Conservation (phyloP, 768 basidiomycete species). For the Rhizopogon rudus region DNA sequence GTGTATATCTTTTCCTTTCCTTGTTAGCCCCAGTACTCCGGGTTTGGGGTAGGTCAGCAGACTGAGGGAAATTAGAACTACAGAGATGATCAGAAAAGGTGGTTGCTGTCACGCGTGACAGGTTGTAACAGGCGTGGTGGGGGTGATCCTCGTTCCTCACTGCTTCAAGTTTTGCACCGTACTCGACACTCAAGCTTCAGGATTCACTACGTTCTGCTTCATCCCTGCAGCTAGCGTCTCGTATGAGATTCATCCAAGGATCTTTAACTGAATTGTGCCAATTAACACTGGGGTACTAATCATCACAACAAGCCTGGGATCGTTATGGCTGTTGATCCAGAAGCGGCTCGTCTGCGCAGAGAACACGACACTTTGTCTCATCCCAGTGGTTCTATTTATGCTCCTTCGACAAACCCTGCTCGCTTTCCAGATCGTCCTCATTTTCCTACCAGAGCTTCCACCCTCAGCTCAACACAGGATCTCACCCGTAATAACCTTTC, state of each 20-base stretch:
- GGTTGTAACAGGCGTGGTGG: not conserved
- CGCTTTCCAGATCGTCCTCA: constrained; percentile 47
- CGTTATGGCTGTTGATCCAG: constrained; percentile 26
- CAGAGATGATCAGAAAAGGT: constrained; percentile 8
- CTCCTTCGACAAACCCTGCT: constrained; percentile 30
- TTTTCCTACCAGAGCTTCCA: constrained; percentile 62
- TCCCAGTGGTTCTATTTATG: constrained; percentile 25
- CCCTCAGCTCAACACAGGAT: constrained; percentile 49
- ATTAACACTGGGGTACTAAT: constrained; percentile 8
- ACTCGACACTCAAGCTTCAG: not conserved
- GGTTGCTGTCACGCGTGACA: constrained; percentile 19
- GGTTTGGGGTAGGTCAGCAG: too few species aligned
- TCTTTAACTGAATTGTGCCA: constrained; percentile 8
- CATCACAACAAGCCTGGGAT: constrained; percentile 3
- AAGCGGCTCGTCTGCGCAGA: constrained; percentile 23
- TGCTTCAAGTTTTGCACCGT: constrained; percentile 1
- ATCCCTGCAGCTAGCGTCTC: constrained; percentile 8
- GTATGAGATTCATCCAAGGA: constrained; percentile 11
- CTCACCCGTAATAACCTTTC: constrained; percentile 43
- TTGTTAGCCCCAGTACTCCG: too few species aligned
- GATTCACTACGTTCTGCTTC: not conserved
- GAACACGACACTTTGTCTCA: constrained; percentile 10
- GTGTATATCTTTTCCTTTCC: too few species aligned
- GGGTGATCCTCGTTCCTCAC: constrained; percentile 16
- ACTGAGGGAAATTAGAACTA: too few species aligned